These are phyloP conservation scores for Talaromyces sp. DNA, from an alignment of 2,329 filamentous ascomycete genomes.

Conservation along the genomic window DNA sequence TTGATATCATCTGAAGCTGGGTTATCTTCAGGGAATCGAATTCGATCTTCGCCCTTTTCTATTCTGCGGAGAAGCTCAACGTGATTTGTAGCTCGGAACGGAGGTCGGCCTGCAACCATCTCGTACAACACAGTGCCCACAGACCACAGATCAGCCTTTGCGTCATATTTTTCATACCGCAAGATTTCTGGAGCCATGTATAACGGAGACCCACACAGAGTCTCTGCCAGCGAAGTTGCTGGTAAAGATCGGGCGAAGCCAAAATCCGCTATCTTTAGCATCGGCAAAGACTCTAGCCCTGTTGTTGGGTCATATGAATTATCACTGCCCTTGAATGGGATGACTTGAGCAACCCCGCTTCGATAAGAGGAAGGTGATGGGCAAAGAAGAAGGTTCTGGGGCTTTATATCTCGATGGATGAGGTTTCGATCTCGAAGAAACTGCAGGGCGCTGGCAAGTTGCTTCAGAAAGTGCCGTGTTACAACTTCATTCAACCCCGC, in stretches of 20 bases:
- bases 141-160: constrained; percentile 96
- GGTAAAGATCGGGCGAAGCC: constrained; percentile 95
- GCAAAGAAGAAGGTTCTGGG: constrained; percentile 89
- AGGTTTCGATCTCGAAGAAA: constrained; percentile 84
- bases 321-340: constrained; percentile 76
- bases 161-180: constrained; percentile 95
- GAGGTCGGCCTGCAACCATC: constrained; percentile 88
- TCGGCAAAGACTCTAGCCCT: constrained; percentile 81
- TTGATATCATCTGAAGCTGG: constrained; percentile 77
- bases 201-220: constrained; percentile 90
- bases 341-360: constrained; percentile 60
- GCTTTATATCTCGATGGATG: constrained; percentile 96
- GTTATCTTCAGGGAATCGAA: constrained; percentile 76
- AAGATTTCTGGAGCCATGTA: constrained; percentile 99
- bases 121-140: constrained; percentile 94
- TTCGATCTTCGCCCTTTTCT: constrained; percentile 81
- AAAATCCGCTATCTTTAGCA: constrained; percentile 98
- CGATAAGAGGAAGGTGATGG: constrained; percentile 75
- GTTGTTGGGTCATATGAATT: constrained; percentile 79
- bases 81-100: constrained; percentile 90
- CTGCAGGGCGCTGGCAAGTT: constrained; percentile 86
- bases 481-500: constrained; percentile 97
- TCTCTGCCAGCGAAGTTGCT: constrained; percentile 89
- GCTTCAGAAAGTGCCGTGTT: constrained; percentile 92
- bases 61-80: constrained; percentile 92